Evolutionary conservation across 495 filamentous ascomycete species (phyloP).

Genomic region (Penicillium subrubescens): DNA sequence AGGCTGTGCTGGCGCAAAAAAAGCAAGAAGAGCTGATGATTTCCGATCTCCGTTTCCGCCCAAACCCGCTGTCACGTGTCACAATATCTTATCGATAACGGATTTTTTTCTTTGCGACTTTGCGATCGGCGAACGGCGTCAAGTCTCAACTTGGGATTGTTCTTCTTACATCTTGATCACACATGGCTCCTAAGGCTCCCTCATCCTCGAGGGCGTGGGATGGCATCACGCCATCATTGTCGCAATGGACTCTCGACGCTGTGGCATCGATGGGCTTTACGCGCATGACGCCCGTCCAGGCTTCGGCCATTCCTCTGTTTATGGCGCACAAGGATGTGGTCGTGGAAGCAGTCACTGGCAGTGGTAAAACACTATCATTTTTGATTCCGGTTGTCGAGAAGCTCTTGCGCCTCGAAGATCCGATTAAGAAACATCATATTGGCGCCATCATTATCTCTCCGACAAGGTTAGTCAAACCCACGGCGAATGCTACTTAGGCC

Average conservation of each 20-base stretch:
- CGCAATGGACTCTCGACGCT: constrained; percentile 88
- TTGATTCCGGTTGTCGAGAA: constrained; percentile 87
- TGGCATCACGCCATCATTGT: constrained; percentile 73
- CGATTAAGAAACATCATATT: constrained; percentile 84
- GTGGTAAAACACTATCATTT: constrained; percentile 91
- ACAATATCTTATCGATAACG: constrained; percentile 37
- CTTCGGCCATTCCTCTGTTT: constrained; percentile 89
- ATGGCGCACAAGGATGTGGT: constrained; percentile 95
- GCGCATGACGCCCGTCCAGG: constrained; percentile 91
- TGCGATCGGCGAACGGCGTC: not conserved
- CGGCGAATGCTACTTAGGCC: not conserved
- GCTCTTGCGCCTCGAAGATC: constrained; percentile 72
- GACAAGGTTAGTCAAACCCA: constrained; percentile 56
- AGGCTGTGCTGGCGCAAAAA: constrained; percentile 31
- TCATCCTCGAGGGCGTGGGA: constrained; percentile 70
- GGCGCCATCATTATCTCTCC: constrained; percentile 89
- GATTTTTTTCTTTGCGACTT: constrained; percentile 24
- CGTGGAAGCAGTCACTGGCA: constrained; percentile 94
- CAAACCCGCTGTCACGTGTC: constrained; percentile 30
- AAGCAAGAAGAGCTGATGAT: constrained; percentile 24
- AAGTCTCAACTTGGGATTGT: not conserved
- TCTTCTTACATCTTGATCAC: not conserved
- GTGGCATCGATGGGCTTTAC: constrained; percentile 81
- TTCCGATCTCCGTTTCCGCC: constrained; percentile 25
- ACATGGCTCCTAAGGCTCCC: constrained; percentile 44